Percentiles rank a stretch among this genome's conserved stretches.
phyloP scores from a whole-genome alignment of 805 yeast species.

The Ascoidea rubescens region DNA sequence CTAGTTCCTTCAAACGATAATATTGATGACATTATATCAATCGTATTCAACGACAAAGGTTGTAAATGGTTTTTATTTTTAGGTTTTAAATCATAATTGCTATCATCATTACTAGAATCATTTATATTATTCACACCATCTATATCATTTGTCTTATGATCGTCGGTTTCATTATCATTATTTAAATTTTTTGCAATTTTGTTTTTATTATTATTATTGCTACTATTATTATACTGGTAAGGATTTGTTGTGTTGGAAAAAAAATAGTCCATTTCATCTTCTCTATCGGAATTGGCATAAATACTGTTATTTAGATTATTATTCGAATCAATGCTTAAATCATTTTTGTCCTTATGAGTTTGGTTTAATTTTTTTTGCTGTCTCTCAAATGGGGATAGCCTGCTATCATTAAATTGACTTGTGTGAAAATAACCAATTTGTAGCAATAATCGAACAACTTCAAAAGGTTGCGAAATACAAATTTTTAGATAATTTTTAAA shows the following conservation, averaged over 20 bases:
- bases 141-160: too few species aligned
- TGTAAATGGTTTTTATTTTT: slow-evolving; percentile 22
- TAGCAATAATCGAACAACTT: slow-evolving; percentile 59
- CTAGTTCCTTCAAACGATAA: slow-evolving; percentile 58
- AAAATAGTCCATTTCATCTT: not conserved
- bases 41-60: slow-evolving; percentile 48
- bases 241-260: too few species aligned
- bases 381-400: too few species aligned
- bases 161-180: not conserved
- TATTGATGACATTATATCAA: slow-evolving; percentile 49
- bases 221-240: too few species aligned
- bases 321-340: too few species aligned
- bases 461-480: slow-evolving; percentile 76
- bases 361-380: slow-evolving; percentile 9
- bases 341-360: not conserved
- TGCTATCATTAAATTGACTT: too few species aligned
- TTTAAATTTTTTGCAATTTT: not conserved
- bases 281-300: not conserved
- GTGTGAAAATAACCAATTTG: slow-evolving; percentile 58
- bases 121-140: too few species aligned
- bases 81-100: not conserved
- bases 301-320: too few species aligned
- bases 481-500: slow-evolving; percentile 56
- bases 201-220: too few species aligned
- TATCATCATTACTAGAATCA: slow-evolving; percentile 1